Base-by-base conservation (phyloP, 2,329 filamentous ascomycete genomes). In the Falciphora oryzae region DNA sequence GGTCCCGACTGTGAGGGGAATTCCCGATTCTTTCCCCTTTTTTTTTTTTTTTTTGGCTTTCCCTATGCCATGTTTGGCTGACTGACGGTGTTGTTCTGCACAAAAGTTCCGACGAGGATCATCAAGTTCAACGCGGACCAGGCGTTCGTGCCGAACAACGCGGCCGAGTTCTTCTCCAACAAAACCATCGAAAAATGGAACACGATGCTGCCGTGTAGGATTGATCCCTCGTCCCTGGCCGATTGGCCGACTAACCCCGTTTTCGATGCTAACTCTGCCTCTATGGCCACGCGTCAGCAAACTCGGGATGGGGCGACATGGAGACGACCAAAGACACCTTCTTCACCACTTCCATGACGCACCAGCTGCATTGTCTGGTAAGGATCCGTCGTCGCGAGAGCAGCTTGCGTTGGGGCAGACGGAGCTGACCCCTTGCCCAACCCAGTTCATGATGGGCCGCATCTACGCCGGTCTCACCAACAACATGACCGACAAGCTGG, bases 341-440 rank as follows among this genome's bases (percentile, higher is more conserved):
- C 57, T 78, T 76, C 65, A 78, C 76, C 2, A 78, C 75, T 2
- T 75, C 77, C 4, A 74, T 76, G 67, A 78, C 76, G 13, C 77
- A 78, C 67, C 76, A 78, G 67, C 68, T 78, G 35, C 77, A 78
- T 65, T 79, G 76, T 63, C 72, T 79, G 0, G 75, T 78, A 68
- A 64, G 75, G 63, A 8, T n/a, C 3, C 27, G 3, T 27, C 28
- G 27, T 57, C 14, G 22, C 59, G 65, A 8, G 29, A 22, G n/a
- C 6, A 31, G 58, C 7, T 56, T 32, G 32, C n/a, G 32, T 32
- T 32, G 56, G 28, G 29, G 59, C 32, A 22, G 32, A 22, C 59
- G 18, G 8, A n/a, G 53, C 60, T 50, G 27, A 57, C 38, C 25
- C n/a, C 16, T 10, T 56, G 50, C 18, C 6, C 18, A 18, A 6